A percentile compares a stretch with the other conserved stretches of the same genome.
Conservation (phyloP, 2,329 filamentous ascomycete species). For the Amphichorda felina region DNA sequence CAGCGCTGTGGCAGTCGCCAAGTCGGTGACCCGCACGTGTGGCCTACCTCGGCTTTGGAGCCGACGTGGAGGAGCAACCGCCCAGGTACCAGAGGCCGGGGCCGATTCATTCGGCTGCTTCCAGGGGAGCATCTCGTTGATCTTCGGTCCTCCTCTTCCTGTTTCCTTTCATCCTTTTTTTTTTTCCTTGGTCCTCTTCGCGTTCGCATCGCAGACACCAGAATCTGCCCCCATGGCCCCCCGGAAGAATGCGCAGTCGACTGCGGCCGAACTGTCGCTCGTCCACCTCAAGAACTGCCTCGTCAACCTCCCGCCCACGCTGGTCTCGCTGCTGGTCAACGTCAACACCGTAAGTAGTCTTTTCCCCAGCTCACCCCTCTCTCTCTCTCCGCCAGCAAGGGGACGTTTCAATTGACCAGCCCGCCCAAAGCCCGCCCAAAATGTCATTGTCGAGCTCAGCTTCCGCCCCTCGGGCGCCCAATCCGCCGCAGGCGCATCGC, state of each 20-base stretch:
- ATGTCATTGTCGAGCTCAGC: conserved; percentile 87
- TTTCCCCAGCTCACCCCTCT: not conserved
- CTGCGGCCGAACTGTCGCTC: conserved; percentile 72
- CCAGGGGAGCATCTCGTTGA: too few relatives aligned
- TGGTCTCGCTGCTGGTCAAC: conserved; percentile 78
- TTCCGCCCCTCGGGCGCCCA: conserved; percentile 43
- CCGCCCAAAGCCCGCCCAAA: conserved; percentile 63
- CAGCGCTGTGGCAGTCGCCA: too few relatives aligned
- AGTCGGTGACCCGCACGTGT: conserved; percentile 4
- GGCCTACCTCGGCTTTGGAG: conserved; percentile 5
- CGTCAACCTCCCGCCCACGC: conserved; percentile 76
- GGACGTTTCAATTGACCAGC: not conserved
- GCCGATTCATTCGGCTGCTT: not conserved
- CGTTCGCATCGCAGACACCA: too few relatives aligned
- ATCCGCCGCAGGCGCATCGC: conserved; percentile 28
- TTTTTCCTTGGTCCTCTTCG: too few relatives aligned
- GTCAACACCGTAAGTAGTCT: conserved; percentile 64
- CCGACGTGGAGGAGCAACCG: not conserved
- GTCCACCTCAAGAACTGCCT: conserved; percentile 88
- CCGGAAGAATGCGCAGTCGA: conserved; percentile 46
- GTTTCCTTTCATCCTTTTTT: too few relatives aligned
- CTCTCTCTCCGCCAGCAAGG: too few relatives aligned
- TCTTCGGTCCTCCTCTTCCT: too few relatives aligned
- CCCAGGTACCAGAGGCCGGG: not conserved
- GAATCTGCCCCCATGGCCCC: conserved; percentile 26